phyloP scores from a whole-genome alignment of 345 rosid genomes.

The Ceriops tagal region DNA sequence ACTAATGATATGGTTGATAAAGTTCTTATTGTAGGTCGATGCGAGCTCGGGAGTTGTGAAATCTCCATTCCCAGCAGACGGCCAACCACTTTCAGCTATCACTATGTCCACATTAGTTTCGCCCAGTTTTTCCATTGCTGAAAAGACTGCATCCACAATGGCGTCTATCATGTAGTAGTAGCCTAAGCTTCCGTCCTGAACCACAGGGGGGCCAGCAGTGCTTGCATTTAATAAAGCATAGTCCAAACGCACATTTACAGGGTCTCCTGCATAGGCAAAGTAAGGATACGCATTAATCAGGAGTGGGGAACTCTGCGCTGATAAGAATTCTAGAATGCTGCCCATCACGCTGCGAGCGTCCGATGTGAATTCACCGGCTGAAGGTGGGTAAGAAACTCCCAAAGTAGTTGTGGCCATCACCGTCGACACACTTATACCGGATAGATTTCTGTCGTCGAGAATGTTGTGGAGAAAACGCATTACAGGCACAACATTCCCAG shows the following conservation, averaged over 20 bases:
- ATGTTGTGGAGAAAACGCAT: constrained; percentile 7
- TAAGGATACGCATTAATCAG: constrained; percentile 23
- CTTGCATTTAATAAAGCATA: constrained; percentile 11
- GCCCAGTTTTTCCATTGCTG: constrained; percentile 29
- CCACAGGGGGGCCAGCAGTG: not conserved
- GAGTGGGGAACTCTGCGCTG: constrained; percentile 7
- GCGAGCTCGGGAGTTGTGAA: constrained; percentile 25
- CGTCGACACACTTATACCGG: constrained; percentile 2
- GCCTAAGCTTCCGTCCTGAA: constrained; percentile 8
- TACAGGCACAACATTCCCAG: not conserved
- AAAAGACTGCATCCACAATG: constrained; percentile 13
- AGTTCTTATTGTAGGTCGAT: constrained; percentile 15
- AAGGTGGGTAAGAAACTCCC: constrained; percentile 18
- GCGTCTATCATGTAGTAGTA: constrained; percentile 25
- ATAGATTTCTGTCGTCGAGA: not conserved
- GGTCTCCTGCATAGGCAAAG: constrained; percentile 10
- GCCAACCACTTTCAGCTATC: constrained; percentile 47
- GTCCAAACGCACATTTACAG: not conserved
- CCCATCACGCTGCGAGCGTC: not conserved
- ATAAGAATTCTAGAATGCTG: not conserved
- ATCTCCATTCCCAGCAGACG: constrained; percentile 33
- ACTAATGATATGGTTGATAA: constrained; percentile 6
- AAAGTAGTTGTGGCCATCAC: not conserved
- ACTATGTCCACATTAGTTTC: constrained; percentile 7
- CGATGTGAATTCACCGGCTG: constrained; percentile 5